Evolutionary conservation across 345 rosid species (phyloP), one percentile per base, ranked within the genome.

Genomic region (Hibiscus trionum): DNA sequence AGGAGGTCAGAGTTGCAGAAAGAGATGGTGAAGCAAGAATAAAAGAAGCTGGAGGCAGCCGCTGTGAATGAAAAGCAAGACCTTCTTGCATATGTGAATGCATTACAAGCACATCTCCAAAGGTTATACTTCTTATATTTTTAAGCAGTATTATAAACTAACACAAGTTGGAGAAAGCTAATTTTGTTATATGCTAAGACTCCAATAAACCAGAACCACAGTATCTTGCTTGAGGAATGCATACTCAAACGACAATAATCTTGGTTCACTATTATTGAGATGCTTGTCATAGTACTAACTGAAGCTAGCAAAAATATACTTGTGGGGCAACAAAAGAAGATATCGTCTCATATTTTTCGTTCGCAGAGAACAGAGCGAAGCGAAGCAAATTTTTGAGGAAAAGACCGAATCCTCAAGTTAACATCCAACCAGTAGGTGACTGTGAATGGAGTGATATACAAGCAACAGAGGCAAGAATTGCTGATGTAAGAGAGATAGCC

Each of bases 371-470:
- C 93, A 95, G 77, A 82, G 87, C 39, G 93, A 93, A 74, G 85
- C 86, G 2, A 83, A 92, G 79, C 94, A 95, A 84, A 88, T 89
- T 58, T 85, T 82, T 37, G 92, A 92, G 80, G 96, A 90, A 88
- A 91, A 85, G 81, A 77, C 80, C 0, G 89, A 84, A 75, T 80
- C 96, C 26, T 81, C 96, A 88, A 76, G 84, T 77, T 9, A 86
- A 81, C 75, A 77, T 75, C 77, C 88, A 61, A 76, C 86, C 91
- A 9, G 81, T 84, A 55, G 88, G 81, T 58, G 96, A 93, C 19
- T 83, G 85, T 59, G 88, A 88, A 71, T 89, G 97, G 99, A 91
- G 83, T 53, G 96, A 91, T 79, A 90, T 95, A 78, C 97, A 84
- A 81, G 92, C 99, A 75, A 90, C 97, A 5, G 99, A 89, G 66